phyloP scores from a whole-genome alignment of 441 rosid genomes.

The Erysimum pusillum region DNA sequence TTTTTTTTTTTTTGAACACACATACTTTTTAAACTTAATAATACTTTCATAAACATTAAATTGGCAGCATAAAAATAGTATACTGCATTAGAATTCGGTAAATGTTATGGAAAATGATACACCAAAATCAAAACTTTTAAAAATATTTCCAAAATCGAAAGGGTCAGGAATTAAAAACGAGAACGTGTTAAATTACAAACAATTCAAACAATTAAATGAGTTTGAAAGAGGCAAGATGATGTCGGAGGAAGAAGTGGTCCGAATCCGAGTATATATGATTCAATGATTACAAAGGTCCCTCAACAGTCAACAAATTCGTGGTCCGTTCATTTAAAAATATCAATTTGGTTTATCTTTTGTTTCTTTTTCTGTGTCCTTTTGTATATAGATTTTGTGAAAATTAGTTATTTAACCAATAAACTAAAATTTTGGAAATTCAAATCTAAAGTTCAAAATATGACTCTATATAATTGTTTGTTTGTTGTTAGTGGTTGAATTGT shows the following conservation, averaged over 20 bases:
- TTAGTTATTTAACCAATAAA: constrained; percentile 5
- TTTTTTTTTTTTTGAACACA: no score
- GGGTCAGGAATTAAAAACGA: no score
- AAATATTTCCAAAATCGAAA: no score
- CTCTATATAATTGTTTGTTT: constrained; percentile 26
- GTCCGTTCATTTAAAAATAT: constrained; percentile 34
- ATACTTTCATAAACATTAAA: no score
- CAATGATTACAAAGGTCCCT: constrained; percentile 24
- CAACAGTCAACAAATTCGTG: constrained; percentile 19
- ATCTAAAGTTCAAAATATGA: constrained; percentile 32
- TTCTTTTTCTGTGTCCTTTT: constrained; percentile 42
- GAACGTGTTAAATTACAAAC: no score
- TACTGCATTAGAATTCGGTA: no score
- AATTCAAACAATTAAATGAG: no score
- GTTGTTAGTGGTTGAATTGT: constrained; percentile 42
- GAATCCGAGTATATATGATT: constrained; percentile 7
- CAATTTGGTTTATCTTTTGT: constrained; percentile 32
- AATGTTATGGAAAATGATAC: no score
- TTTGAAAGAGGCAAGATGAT: not conserved
- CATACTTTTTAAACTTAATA: no score
- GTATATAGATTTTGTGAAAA: constrained; percentile 22
- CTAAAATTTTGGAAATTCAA: constrained; percentile 14
- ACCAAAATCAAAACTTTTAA: no score
- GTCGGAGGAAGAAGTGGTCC: constrained; percentile 20
- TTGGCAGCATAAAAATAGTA: no score